phyloP scores from a whole-genome alignment of 352 stramenopile genomes.

The Globisporangium radiosum region DNA sequence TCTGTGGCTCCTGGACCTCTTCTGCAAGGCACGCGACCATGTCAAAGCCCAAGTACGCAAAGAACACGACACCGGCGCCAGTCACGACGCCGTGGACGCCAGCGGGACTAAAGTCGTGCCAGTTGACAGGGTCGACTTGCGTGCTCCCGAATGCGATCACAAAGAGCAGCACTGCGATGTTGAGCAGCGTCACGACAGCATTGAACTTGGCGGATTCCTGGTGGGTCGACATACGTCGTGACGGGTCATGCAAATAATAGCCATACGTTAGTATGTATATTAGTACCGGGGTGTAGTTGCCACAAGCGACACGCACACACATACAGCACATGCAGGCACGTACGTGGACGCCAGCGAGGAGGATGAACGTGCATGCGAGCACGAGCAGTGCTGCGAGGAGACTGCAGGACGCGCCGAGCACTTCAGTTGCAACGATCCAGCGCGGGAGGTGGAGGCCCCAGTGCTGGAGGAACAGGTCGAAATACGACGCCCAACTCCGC shows the following conservation, averaged over 20 bases:
- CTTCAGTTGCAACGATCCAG: conserved; percentile 52
- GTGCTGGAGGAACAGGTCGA: conserved; percentile 73
- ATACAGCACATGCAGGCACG: conserved; percentile 9
- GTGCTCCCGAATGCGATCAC: conserved; percentile 82
- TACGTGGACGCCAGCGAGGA: conserved; percentile 79
- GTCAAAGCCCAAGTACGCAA: conserved; percentile 91
- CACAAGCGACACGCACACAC: conserved; percentile 1
- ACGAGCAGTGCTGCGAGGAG: conserved; percentile 79
- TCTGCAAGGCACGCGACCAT: conserved; percentile 91
- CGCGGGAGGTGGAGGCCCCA: conserved; percentile 54
- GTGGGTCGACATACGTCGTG: neutral
- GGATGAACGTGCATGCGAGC: conserved; percentile 74
- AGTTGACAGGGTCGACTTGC: conserved; percentile 70
- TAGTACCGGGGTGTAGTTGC: neutral
- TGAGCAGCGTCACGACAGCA: conserved; percentile 82
- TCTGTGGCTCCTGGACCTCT: conserved; percentile 87
- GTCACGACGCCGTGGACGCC: conserved; percentile 87
- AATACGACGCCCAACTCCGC: conserved; percentile 87
- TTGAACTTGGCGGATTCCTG: conserved; percentile 92
- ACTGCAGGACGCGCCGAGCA: conserved; percentile 62
- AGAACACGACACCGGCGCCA: conserved; percentile 87
- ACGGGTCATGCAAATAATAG: conserved; percentile 4
- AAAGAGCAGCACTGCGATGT: conserved; percentile 87
- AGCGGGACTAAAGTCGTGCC: conserved; percentile 79
- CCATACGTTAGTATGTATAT: too few relatives aligned